Percentiles rank a stretch among this genome's conserved stretches.
phyloP scores from a whole-genome alignment of 2,329 filamentous ascomycete genomes.

The Colletotrichum eremochloae region DNA sequence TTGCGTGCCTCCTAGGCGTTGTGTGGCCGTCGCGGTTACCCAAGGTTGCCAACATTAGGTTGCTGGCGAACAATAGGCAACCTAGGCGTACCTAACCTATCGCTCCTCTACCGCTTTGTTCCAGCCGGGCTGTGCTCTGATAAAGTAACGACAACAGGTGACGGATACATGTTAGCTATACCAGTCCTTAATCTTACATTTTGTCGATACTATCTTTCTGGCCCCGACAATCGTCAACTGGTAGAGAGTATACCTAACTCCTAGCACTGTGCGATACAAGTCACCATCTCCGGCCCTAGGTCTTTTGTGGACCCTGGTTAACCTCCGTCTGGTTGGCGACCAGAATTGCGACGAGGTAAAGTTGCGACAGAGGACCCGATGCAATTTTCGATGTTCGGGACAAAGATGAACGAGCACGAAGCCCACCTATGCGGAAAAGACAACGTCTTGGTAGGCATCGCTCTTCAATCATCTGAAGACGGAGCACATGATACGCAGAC shows the following conservation, averaged over 20 bases:
- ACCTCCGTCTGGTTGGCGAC: conserved; percentile 5
- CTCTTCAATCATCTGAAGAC: conserved; percentile 19
- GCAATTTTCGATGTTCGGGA: neutral
- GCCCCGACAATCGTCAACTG: neutral
- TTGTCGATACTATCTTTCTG: neutral
- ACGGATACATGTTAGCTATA: conserved; percentile 2
- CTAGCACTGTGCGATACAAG: conserved; percentile 37
- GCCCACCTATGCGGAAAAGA: neutral
- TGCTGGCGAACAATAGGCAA: conserved; percentile 15
- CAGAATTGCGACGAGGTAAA: conserved; percentile 33
- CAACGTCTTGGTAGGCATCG: neutral
- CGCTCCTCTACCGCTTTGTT: neutral
- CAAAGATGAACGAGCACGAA: neutral
- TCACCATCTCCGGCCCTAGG: conserved; percentile 21
- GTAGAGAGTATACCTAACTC: neutral
- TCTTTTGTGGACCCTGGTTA: conserved; percentile 7
- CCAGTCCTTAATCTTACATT: neutral
- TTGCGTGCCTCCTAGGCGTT: neutral
- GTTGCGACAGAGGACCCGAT: conserved; percentile 26
- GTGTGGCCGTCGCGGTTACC: neutral
- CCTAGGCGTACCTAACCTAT: neutral
- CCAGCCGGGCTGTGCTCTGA: neutral
- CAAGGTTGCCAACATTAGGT: neutral
- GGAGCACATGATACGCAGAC: conserved; percentile 16
- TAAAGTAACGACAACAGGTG: conserved; percentile 18